Evolutionary conservation across 768 basidiomycete species (phyloP).

Genomic region (Lentinula sp.): DNA sequence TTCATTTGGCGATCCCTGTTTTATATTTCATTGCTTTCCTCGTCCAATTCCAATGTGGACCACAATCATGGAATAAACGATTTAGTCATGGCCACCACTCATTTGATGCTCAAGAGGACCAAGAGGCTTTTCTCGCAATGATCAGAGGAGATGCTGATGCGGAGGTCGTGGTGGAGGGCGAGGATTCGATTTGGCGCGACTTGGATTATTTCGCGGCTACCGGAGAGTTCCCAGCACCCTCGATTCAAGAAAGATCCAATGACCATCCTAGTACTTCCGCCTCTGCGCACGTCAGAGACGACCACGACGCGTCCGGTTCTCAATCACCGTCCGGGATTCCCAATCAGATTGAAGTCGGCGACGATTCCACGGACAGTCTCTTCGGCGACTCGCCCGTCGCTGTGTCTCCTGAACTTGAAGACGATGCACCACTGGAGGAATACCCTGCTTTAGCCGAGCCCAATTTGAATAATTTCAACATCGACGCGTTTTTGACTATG

Average conservation of each 20-base stretch:
- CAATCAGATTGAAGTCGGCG: not conserved
- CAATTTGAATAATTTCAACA: not conserved
- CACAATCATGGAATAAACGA: no score
- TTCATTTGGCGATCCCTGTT: not conserved
- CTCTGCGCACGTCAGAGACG: not conserved
- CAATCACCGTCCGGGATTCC: no score
- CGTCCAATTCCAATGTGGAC: not conserved
- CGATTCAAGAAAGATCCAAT: not conserved
- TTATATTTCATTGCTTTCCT: not conserved
- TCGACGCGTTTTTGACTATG: not conserved
- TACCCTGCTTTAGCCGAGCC: not conserved
- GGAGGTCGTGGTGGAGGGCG: no score
- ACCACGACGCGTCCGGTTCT: not conserved
- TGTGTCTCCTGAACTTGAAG: not conserved
- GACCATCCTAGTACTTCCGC: not conserved
- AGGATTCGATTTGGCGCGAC: not conserved
- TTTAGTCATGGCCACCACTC: no score
- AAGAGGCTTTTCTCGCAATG: not conserved
- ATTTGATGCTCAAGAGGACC: not conserved
- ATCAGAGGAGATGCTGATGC: no score
- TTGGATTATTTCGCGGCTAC: not conserved
- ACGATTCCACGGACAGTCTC: not conserved
- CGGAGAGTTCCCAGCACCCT: not conserved
- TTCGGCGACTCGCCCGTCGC: not conserved
- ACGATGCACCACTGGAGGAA: not conserved